phyloP scores from a whole-genome alignment of 2,329 filamentous ascomycete genomes.

The Bipolaris sorokiniana region DNA sequence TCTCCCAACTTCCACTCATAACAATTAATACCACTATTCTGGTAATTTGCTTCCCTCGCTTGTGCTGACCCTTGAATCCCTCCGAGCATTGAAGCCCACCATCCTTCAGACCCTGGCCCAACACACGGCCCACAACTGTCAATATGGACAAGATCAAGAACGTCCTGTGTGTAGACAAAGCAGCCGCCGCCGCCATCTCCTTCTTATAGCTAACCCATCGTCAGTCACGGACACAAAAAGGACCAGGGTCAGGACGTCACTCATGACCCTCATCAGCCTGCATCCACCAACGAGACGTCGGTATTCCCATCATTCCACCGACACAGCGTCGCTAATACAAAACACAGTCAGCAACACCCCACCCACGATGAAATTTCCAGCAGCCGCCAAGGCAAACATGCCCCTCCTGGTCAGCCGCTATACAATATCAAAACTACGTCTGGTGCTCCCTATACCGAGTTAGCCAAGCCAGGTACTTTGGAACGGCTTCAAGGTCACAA shows the following conservation, averaged over 20 bases:
- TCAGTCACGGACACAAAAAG: constrained; percentile 36
- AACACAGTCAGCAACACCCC: constrained; percentile 23
- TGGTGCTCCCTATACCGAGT: constrained; percentile 19
- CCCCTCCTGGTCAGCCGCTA: constrained; percentile 7
- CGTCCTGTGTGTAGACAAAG: constrained; percentile 46
- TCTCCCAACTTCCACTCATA: constrained; percentile 1
- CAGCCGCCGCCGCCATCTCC: constrained; percentile 35
- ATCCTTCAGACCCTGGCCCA: constrained; percentile 7
- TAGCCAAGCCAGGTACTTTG: constrained; percentile 14
- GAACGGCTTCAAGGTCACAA: constrained; percentile 10
- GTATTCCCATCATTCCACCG: constrained; percentile 1
- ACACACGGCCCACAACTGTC: constrained; percentile 15
- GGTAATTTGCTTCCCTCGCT: constrained; percentile 11
- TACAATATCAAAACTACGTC: constrained; percentile 16
- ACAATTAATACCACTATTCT: constrained; percentile 13
- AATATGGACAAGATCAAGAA: constrained; percentile 55
- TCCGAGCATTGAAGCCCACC: constrained; percentile 8
- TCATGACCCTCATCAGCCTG: constrained; percentile 23
- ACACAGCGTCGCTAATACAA: constrained; percentile 5
- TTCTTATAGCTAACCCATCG: constrained; percentile 35
- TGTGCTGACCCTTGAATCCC: constrained; percentile 16
- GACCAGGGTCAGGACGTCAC: constrained; percentile 41
- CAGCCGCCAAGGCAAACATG: constrained; percentile 10
- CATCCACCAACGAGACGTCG: constrained; percentile 19
- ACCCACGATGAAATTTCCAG: constrained; percentile 42